A percentile compares a stretch with the other conserved stretches of the same genome.
Conservation (phyloP, 1,139 yeast genomes). For the Zhuliangozyma parablackwelliae region DNA sequence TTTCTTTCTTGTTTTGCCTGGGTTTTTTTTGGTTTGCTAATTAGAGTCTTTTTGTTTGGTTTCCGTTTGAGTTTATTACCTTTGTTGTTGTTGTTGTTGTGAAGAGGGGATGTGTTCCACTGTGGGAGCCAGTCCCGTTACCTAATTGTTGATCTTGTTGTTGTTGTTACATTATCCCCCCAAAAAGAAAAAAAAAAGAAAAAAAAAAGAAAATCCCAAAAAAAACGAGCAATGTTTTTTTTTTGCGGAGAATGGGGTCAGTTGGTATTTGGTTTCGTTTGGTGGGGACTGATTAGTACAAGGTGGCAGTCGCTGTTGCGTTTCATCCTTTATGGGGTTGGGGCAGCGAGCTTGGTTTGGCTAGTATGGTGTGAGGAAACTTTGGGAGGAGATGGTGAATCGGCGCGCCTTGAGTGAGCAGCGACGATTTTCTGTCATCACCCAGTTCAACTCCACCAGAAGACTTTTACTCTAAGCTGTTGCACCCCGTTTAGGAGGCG, state of each 20-base stretch:
- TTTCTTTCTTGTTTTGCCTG: slow-evolving; percentile 3
- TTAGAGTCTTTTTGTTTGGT: too few relatives aligned
- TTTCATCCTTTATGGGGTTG: background rate
- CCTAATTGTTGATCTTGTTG: background rate
- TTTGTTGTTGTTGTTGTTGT: background rate
- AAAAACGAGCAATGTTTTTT: slow-evolving; percentile 11
- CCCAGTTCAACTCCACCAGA: too few relatives aligned
- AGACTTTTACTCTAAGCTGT: too few relatives aligned
- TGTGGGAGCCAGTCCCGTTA: too few relatives aligned
- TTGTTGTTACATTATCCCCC: slow-evolving; percentile 1
- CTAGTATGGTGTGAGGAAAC: background rate
- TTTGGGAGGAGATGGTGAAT: background rate
- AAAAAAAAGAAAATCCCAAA: slow-evolving; percentile 8
- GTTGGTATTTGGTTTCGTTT: background rate
- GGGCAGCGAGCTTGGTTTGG: background rate
- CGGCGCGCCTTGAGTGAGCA: slow-evolving; percentile 4
- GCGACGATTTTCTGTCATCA: slow-evolving; percentile 1
- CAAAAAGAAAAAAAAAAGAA: slow-evolving; percentile 8
- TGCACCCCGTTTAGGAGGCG: too few relatives aligned
- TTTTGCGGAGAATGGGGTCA: background rate
- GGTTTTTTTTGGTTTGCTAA: slow-evolving; percentile 1
- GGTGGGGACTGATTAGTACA: too few relatives aligned
- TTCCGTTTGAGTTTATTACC: too few relatives aligned
- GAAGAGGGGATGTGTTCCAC: background rate
- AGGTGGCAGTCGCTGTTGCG: too few relatives aligned